Conservation (phyloP, 106 monocot species). For the Dendrobium officinale region DNA sequence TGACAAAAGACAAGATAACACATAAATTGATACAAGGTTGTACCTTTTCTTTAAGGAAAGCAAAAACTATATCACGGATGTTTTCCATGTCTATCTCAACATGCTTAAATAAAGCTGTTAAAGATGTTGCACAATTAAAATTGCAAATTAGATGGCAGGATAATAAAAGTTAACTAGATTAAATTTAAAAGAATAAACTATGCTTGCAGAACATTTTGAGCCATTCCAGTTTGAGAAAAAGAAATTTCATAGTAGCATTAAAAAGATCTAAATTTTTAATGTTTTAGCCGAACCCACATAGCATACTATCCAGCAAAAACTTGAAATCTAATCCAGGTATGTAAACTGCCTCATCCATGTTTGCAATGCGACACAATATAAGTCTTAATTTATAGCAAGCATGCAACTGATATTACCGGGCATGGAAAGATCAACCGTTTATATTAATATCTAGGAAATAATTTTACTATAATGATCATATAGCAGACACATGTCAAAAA, state of each 20-base stretch:
- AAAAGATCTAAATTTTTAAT: neutral
- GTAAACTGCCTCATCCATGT: neutral
- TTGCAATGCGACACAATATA: neutral
- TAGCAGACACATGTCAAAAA: neutral
- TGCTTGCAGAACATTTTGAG: neutral
- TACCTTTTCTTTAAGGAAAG: slow-evolving; percentile 95
- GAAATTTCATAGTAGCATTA: neutral
- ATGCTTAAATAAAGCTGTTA: slow-evolving; percentile 88
- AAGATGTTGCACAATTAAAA: slow-evolving; percentile 45
- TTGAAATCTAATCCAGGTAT: neutral
- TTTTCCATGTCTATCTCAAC: slow-evolving; percentile 68
- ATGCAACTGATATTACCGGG: neutral
- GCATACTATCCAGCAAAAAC: neutral
- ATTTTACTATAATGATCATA: neutral
- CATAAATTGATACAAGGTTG: neutral
- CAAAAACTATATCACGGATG: slow-evolving; percentile 90
- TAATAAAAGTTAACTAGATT: too few species aligned
- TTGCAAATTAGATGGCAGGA: too few species aligned
- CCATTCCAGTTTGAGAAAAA: neutral
- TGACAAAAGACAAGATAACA: neutral
- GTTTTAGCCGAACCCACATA: neutral
- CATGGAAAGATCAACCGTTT: neutral
- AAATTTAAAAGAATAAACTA: neutral
- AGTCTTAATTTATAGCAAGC: neutral
- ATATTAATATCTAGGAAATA: neutral